Conservation (phyloP, 108 stramenopile genomes). For the Schizochytrium sp. region DNA sequence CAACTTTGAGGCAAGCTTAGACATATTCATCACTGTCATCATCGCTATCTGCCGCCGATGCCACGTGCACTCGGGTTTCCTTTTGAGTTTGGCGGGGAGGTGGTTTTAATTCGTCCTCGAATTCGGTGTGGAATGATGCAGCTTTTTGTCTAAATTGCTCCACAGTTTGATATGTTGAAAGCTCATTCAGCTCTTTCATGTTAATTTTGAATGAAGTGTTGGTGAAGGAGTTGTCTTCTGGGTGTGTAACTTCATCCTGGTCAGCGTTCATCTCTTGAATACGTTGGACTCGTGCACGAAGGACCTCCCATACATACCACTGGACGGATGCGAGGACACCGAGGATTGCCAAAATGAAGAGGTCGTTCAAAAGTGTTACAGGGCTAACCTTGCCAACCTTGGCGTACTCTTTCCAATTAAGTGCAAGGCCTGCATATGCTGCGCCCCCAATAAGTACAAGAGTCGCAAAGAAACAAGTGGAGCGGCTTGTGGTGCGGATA, state of each 20-base stretch:
- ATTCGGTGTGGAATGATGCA: not conserved
- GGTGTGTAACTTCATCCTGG: not conserved
- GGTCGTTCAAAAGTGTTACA: conserved; percentile 14
- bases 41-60: too few relatives aligned
- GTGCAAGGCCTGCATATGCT: not conserved
- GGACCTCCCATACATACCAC: conserved; percentile 33
- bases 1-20: too few relatives aligned
- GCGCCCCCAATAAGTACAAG: not conserved
- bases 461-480: not conserved
- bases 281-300: not conserved
- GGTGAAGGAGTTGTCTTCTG: conserved; percentile 13
- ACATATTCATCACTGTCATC: too few relatives aligned
- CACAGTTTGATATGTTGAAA: not conserved
- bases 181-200: not conserved
- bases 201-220: conserved; percentile 6
- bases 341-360: conserved; percentile 37
- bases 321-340: not conserved
- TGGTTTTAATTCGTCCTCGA: not conserved
- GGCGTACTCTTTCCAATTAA: conserved; percentile 29
- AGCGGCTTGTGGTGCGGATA: not conserved
- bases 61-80: too few relatives aligned
- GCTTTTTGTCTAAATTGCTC: not conserved
- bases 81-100: too few relatives aligned
- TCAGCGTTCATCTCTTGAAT: not conserved
- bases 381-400: not conserved